Evolutionary conservation across 2,329 filamentous ascomycete species (phyloP).

Genomic region (Xylariaceae sp.): DNA sequence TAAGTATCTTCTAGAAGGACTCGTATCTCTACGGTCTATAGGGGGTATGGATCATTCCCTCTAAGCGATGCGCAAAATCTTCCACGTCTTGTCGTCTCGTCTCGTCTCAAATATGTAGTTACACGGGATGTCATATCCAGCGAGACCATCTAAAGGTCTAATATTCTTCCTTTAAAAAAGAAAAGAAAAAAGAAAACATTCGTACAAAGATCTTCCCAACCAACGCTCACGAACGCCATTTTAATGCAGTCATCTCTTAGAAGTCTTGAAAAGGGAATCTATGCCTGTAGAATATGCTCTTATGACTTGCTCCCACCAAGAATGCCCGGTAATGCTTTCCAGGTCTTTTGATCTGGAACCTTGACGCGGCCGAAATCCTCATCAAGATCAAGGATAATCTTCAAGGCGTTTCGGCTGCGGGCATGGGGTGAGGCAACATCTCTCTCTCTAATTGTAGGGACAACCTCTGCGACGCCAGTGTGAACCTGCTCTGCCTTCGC

Average conservation of each 20-base stretch:
- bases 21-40: constrained; percentile 23
- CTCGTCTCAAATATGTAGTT: constrained; percentile 9
- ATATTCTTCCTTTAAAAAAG: constrained; percentile 14
- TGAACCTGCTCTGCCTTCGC: constrained; percentile 53
- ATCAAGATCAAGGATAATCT: constrained; percentile 93
- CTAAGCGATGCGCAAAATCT: constrained; percentile 7
- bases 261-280: constrained; percentile 25
- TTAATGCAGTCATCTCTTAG: constrained; percentile 31
- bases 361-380: constrained; percentile 84
- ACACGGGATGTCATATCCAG: constrained; percentile 25
- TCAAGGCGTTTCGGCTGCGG: constrained; percentile 84
- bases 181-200: constrained; percentile 16
- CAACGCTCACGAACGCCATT: constrained; percentile 34
- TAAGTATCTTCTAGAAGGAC: constrained; percentile 10
- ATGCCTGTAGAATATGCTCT: constrained; percentile 14
- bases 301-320: constrained; percentile 43
- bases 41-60: constrained; percentile 18
- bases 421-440: constrained; percentile 56
- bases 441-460: constrained; percentile 65
- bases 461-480: constrained; percentile 64
- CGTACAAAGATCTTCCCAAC: constrained; percentile 26
- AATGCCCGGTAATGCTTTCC: constrained; percentile 55
- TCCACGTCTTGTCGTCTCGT: constrained; percentile 11
- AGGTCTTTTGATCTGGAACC: constrained; percentile 56
- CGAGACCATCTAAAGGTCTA: constrained; percentile 13